Base-by-base conservation (phyloP, 2,329 filamentous ascomycete species). In the Cladosporium sp. region DNA sequence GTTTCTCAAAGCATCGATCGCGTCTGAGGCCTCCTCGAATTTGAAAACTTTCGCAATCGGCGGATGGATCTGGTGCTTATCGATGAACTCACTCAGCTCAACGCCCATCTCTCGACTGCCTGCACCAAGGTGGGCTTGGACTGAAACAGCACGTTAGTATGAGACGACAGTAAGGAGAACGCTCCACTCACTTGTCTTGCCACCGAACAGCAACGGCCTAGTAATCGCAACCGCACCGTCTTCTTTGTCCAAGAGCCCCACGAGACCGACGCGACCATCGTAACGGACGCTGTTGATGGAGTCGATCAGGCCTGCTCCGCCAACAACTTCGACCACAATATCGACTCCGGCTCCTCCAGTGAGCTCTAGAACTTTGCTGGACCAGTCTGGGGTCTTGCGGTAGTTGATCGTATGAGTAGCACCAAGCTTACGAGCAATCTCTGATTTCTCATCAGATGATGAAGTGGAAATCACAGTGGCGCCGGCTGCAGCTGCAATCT, bases 371-470 rank as follows among this genome's bases (percentile, higher is more conserved):
- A 86, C 87, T 28, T 81, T 81, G 2, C 78, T 74, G 5, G 86
- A 86, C 88, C 88, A 90, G 63, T 85, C 81, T 0, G 83, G 76
- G 5, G 80, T 80, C 0, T 73, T 80, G 65, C 82, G 84, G 74
- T 90, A 90, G 74, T 90, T 89, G 72, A 90, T 80, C 1, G 84
- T 76, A 46, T 86, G 80, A 40, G 81, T 80, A 0, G 85, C 87
- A 2, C 88, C 87, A 3, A 89, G 80, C 29, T 80, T 75, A 66
- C 80, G 82, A 18, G 88, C 78, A 23, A 78, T 77, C 62, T 82
- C 73, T 0, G 82, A 82, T 74, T 89, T 90, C 7, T 78, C 78
- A 5, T 84, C 79, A 0, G 82, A 84, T 0, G 84, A 86, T 0
- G 85, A 87, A 0, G 86, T 89, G 0, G 87, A 82, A 37, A 90